Evolutionary conservation across 352 stramenopile genomes (phyloP).

Genomic region (Globisporangium nodosum): DNA sequence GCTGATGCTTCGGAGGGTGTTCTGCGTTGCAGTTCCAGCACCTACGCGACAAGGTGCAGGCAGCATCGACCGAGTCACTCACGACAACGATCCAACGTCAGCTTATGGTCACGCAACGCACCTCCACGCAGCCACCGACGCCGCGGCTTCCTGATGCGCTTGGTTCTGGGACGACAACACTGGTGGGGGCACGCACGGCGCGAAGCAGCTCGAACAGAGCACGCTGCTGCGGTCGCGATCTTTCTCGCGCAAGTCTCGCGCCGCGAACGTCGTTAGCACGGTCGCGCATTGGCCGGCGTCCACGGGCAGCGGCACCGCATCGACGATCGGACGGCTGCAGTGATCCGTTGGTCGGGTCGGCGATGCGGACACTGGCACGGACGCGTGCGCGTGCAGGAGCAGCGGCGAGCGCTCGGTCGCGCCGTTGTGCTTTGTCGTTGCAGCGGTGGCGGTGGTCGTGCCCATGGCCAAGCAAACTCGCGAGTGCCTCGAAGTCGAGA

Average conservation of each 20-base stretch:
- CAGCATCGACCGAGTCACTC: background rate
- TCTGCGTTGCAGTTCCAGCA: slow-evolving; percentile 9
- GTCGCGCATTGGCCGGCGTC: background rate
- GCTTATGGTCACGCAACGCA: background rate
- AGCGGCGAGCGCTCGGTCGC: slow-evolving; percentile 7
- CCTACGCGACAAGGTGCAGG: background rate
- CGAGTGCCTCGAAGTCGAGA: background rate
- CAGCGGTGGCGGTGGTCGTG: background rate
- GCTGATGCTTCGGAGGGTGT: slow-evolving; percentile 4
- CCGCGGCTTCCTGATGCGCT: background rate
- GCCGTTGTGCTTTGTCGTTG: background rate
- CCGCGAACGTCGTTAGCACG: background rate
- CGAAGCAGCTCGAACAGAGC: slow-evolving; percentile 5
- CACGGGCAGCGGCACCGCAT: slow-evolving; percentile 4
- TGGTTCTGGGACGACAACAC: background rate
- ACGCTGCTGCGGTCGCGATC: slow-evolving; percentile 1
- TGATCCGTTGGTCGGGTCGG: background rate
- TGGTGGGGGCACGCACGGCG: slow-evolving; percentile 1
- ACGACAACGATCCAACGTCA: background rate
- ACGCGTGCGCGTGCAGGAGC: background rate
- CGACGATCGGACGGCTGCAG: slow-evolving; percentile 5
- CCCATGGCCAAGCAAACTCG: background rate
- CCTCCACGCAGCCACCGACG: background rate
- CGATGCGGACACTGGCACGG: background rate
- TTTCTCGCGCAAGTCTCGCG: background rate